phyloP scores from a whole-genome alignment of 306 rosid genomes.

The Canavalia ensiformis region DNA sequence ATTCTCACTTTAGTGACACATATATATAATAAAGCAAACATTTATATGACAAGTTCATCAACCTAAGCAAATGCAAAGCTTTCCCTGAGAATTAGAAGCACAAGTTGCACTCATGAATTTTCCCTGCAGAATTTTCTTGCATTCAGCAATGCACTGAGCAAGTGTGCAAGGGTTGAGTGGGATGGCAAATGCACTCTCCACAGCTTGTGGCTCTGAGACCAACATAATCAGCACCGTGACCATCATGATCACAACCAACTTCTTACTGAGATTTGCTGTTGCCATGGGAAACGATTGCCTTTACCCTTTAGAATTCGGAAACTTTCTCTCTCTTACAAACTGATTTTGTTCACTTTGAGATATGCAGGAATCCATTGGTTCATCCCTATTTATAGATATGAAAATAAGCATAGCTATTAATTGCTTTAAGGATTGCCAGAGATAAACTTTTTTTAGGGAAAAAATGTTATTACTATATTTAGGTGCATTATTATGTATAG shows the following conservation, averaged over 20 bases:
- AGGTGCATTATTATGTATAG: neutral
- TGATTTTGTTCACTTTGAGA: neutral
- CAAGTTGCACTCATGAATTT: conserved; percentile 49
- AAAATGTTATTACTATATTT: too few relatives aligned
- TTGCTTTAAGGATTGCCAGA: neutral
- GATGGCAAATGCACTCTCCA: conserved; percentile 51
- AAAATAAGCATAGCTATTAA: neutral
- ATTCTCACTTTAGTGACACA: neutral
- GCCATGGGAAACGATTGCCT: conserved; percentile 24
- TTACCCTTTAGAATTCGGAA: neutral
- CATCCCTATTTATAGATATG: conserved; percentile 14
- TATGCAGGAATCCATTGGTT: neutral
- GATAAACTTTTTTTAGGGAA: neutral
- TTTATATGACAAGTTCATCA: conserved; percentile 2
- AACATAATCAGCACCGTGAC: neutral
- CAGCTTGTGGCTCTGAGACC: conserved; percentile 18
- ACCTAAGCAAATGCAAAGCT: conserved; percentile 52
- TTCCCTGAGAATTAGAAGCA: conserved; percentile 30
- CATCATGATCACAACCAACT: conserved; percentile 16
- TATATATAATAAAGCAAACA: neutral
- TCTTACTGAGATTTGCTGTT: neutral
- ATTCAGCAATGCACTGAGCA: conserved; percentile 44
- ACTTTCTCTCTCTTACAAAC: neutral
- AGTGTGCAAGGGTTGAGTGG: conserved; percentile 52
- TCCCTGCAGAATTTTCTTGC: conserved; percentile 24